Base-by-base conservation (phyloP, 108 stramenopile genomes). In the Skeletonema menzelii region DNA sequence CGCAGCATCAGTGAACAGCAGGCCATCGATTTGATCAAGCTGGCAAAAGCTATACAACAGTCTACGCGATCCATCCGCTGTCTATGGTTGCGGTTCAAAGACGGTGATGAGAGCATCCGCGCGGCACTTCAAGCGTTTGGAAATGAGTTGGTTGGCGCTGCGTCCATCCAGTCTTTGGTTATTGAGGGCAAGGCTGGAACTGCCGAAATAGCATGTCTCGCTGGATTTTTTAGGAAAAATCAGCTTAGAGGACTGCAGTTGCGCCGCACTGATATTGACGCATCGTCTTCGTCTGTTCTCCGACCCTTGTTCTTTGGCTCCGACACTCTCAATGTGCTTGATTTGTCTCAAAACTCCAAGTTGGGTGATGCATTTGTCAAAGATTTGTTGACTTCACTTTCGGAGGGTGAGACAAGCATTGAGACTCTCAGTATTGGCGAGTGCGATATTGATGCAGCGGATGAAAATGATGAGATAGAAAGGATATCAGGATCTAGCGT, bases 71-170 rank as follows among this genome's bases (percentile, higher is more conserved):
- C 57, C 10, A 63, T 78, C 44, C 68, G 69, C 10, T 78, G 68
- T 55, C 42, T 78, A 15, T 78, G 77, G 77, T 42, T 78, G 30
- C 69, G 77, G 14, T 78, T 78, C 56, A 30, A 37, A 34, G 77
- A 59, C 20, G 70, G 70, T 12, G 77, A 78, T 20, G 70, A 78
- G 32, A 70, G 77, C 37, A 59, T 71, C 19, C 30, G 11, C 14
- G 61, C 69, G 13, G 57, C 64, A 10, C 56, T 78, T 47, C 31
- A 46, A 35, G 56, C 70, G 17, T 71, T 78, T 56, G 77, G 77
- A n/a, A 32, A 59, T 24, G 77, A 70, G 46, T 58, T 78, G 70
- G 42, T 62, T 6, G 69, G 70, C 8, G 63, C 55, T 44, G 44
- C 46, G 30, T n/a, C 69, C 24, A 65, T 78, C 42, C 42, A 69